Conservation (phyloP, 73 alveolate species). For the Paramecium primaurelia region DNA sequence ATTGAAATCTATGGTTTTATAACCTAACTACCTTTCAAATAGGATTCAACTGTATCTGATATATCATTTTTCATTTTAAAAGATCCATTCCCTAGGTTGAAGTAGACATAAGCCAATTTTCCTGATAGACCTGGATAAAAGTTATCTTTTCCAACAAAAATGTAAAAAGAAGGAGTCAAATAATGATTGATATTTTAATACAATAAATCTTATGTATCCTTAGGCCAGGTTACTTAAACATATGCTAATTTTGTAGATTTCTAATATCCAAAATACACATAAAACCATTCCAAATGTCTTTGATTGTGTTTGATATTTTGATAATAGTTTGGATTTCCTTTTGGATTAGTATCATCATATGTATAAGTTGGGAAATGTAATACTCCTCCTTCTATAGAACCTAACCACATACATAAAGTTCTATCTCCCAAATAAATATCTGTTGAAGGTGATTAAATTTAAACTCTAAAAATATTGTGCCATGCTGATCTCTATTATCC, state of each 20-base stretch:
- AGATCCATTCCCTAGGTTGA: neutral
- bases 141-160: slow-evolving; percentile 34
- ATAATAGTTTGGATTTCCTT: neutral
- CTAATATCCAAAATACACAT: slow-evolving; percentile 8
- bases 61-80: neutral
- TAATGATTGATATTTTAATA: slow-evolving; percentile 11
- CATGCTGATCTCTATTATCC: neutral
- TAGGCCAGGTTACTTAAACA: neutral
- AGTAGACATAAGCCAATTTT: neutral
- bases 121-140: slow-evolving; percentile 14
- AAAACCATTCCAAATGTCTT: slow-evolving; percentile 19
- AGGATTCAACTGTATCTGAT: neutral
- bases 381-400: neutral
- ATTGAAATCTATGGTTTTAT: neutral
- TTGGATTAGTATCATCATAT: neutral
- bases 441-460: slow-evolving; percentile 11
- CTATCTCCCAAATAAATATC: slow-evolving; percentile 27
- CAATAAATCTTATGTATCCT: neutral
- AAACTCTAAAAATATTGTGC: slow-evolving; percentile 22
- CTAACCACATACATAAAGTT: neutral
- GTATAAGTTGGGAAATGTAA: slow-evolving; percentile 21
- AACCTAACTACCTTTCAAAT: neutral
- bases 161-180: neutral
- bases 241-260: neutral
- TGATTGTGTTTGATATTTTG: neutral